Evolutionary conservation across 345 rosid genomes (phyloP), one percentile per base, ranked within the genome.

Genomic region (Microthlaspi erraticum): DNA sequence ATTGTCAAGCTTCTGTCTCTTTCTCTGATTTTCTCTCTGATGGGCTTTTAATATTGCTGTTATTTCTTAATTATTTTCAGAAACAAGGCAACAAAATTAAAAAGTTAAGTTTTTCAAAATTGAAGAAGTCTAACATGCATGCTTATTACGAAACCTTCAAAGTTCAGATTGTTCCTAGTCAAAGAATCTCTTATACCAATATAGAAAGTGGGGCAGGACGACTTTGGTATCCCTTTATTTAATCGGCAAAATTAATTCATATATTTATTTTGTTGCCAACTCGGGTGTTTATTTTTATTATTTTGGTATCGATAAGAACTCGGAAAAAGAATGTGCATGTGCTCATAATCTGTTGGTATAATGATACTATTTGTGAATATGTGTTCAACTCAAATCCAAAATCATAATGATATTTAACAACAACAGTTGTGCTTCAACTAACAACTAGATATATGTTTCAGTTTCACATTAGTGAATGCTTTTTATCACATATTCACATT

Each of bases 1-100:
- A 70, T 66, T 68, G 66, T 67, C 72, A 78, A 78, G 71, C 81
- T 72, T 63, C 57, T 59, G 75, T 77, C 79, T 45, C 66, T 64
- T 60, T 68, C 74, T 69, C 68, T 60, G 49, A 26, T 57, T 46
- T 50, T 63, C 46, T 54, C 68, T 74, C 63, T 74, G 77, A 26
- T 33, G 18, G 17, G 64, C 45, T 38, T 13, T 62, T 46, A 75
- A 60, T 66, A 51, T 18, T 55, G 64, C 26, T 64, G 45, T 12
- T 36, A 55, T 29, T 17, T 34, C 71, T 56, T 17, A 17, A 55
- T 29, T 64, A 63, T 44, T 16, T 45, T 39, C 46, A 31, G 51
- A 39, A 61, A 32, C 13, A 50, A 10, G 34, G 60, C 50, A 46
- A 46, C 13, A 26, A 55, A 62, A 54, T 12, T 46, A 37, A 45